Base-by-base conservation (phyloP, 169 alveolate species). In the Perkinsus olseni region DNA sequence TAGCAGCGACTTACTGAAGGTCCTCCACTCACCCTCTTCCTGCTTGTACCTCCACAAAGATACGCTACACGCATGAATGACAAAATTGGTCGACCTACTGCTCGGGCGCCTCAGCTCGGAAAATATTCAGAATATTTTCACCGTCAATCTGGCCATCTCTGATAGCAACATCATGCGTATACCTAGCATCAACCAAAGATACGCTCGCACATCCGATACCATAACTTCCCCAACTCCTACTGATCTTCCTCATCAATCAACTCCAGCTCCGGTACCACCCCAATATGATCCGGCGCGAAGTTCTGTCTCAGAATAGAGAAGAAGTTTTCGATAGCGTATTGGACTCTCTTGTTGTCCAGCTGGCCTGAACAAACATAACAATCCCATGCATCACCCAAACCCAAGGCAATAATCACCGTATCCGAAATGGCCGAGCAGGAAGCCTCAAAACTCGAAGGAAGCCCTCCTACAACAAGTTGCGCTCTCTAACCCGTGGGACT, bases 171-270 rank as follows among this genome's bases (percentile, higher is more conserved):
- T 98, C 98, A 95, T 99, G 99, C 34, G 99, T 98, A 24, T 99
- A 98, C 82, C 82, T 62, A 62, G 11, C 11, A 6, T 40, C 50
- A 40, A 40, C 31, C 31, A 13, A 62, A 62, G 8, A 1, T 28
- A 62, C 34, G 62, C 62, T 6, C 34, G 31, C 31, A 62, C 34
- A 13, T 62, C 31, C 31, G 31, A 62, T 62, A 62, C 82, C 82
- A 3, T 13, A 28, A 62, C 37, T 13, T 17, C 62, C 17, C 62
- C 62, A 10, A 6, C 62, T 45, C 62, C 62, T 24, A 62, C 94
- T 98, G 97, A 95, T 99, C 99, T 51, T 98, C 99, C 39, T 97
- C 99, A 92, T 99, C 99, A 4, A 99, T 99, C 91, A 99, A 95
- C 94, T 99, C 99, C 34, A 98, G 95, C 91, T 98, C 99, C 48